Evolutionary conservation across 805 yeast genomes (phyloP).

Genomic region (Teunomyces kruisii): DNA sequence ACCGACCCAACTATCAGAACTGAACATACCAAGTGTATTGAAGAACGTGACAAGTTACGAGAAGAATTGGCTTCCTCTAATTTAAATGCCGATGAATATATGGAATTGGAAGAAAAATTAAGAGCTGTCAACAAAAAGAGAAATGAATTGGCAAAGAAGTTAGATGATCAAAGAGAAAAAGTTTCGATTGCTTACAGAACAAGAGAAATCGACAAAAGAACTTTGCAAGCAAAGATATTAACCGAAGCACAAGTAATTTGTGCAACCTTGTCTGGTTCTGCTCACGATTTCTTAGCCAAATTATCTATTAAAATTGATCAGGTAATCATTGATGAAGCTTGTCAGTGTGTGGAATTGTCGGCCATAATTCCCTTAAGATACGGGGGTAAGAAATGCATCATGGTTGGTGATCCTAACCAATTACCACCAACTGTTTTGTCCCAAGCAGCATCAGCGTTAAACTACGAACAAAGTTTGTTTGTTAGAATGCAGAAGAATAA

Average conservation of each 20-base stretch:
- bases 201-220: conserved; percentile 74
- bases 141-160: conserved; percentile 65
- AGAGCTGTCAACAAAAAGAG: conserved; percentile 60
- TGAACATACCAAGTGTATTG: conserved; percentile 51
- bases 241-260: conserved; percentile 82
- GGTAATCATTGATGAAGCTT: conserved; percentile 94
- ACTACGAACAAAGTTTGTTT: conserved; percentile 88
- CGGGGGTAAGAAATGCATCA: conserved; percentile 85
- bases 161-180: conserved; percentile 79
- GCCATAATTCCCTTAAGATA: conserved; percentile 89
- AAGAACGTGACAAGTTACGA: conserved; percentile 58
- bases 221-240: conserved; percentile 69
- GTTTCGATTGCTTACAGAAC: conserved; percentile 68
- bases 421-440: conserved; percentile 96
- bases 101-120: conserved; percentile 48
- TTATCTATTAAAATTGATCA: conserved; percentile 81
- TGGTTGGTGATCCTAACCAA: conserved; percentile 99
- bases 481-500: conserved; percentile 83
- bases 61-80: conserved; percentile 30
- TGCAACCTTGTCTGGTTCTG: conserved; percentile 90
- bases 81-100: conserved; percentile 41
- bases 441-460: conserved; percentile 73
- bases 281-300: conserved; percentile 79
- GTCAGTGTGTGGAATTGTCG: conserved; percentile 93
- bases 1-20: conserved; percentile 51